These are phyloP conservation scores for Sporothrix schenckii DNA, from an alignment of 2,329 filamentous ascomycete genomes.

Conservation along the genomic window DNA sequence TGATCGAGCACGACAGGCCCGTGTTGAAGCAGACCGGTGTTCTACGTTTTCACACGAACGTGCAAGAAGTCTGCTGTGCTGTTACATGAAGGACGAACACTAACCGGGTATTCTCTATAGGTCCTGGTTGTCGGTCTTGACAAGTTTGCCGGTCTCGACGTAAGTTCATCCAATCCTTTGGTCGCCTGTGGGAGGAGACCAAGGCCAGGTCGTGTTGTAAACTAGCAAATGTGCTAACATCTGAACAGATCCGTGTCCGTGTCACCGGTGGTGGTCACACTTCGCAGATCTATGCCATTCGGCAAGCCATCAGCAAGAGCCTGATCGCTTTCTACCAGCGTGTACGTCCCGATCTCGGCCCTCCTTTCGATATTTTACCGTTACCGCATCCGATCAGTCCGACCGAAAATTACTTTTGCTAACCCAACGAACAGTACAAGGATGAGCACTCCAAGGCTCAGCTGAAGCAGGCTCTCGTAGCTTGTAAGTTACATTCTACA, in stretches of 20 bases:
- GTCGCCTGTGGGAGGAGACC: not conserved
- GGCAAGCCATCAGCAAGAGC: constrained; percentile 97
- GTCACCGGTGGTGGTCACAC: constrained; percentile 69
- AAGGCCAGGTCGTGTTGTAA: not conserved
- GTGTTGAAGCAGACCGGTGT: not conserved
- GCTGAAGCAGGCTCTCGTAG: constrained; percentile 93
- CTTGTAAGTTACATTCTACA: constrained; percentile 53
- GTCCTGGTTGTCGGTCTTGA: constrained; percentile 94
- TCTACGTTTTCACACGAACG: not conserved
- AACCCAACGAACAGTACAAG: constrained; percentile 78
- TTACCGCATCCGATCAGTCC: not conserved
- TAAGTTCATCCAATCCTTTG: constrained; percentile 26
- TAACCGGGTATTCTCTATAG: constrained; percentile 24
- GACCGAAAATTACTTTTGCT: constrained; percentile 3
- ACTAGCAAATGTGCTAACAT: constrained; percentile 26
- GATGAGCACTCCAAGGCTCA: constrained; percentile 99
- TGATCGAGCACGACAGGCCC: not conserved
- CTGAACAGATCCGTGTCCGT: constrained; percentile 77
- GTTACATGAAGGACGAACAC: not conserved
- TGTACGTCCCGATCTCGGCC: constrained; percentile 50
- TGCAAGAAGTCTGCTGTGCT: not conserved
- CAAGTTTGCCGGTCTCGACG: constrained; percentile 72
- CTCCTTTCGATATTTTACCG: constrained; percentile 3
- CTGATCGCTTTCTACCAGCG: constrained; percentile 51
- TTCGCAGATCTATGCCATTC: constrained; percentile 71